phyloP scores from a whole-genome alignment of 2,329 filamentous ascomycete genomes.

The Fusarium graminum region DNA sequence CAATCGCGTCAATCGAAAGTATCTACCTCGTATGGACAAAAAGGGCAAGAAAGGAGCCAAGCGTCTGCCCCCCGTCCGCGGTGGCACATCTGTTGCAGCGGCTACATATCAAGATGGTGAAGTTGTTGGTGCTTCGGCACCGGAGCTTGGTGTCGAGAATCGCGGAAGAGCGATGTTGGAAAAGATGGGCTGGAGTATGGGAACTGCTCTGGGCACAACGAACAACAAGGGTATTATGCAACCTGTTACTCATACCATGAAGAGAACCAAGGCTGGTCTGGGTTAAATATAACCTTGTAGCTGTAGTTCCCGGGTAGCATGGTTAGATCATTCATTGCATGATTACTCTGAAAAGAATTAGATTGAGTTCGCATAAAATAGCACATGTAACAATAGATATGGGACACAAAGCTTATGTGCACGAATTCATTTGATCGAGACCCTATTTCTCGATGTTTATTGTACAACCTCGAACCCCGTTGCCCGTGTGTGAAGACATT shows the following conservation, averaged over 20 bases:
- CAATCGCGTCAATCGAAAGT: constrained; percentile 60
- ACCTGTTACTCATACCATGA: constrained; percentile 88
- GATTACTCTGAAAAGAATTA: not conserved
- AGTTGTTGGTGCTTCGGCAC: constrained; percentile 85
- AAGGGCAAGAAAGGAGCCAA: constrained; percentile 52
- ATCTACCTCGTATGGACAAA: constrained; percentile 67
- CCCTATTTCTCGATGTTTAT: constrained; percentile 75
- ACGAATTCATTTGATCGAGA: constrained; percentile 73
- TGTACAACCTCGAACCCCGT: constrained; percentile 81
- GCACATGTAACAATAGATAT: constrained; percentile 13
- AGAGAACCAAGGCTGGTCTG: constrained; percentile 85
- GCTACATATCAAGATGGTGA: constrained; percentile 83
- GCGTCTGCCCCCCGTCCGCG: constrained; percentile 45
- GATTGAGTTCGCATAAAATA: not conserved
- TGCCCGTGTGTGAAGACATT: constrained; percentile 76
- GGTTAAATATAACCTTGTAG: constrained; percentile 60
- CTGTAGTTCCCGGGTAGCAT: too few relatives aligned
- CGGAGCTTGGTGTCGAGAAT: constrained; percentile 85
- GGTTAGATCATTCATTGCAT: not conserved
- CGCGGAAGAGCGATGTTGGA: constrained; percentile 89
- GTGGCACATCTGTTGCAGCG: constrained; percentile 38
- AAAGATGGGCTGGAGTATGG: constrained; percentile 96
- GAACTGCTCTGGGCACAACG: constrained; percentile 82
- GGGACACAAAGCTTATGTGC: constrained; percentile 62
- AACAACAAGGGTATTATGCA: constrained; percentile 91